Evolutionary conservation across 2,329 filamentous ascomycete genomes (phyloP), one percentile per base, ranked within the genome.

Genomic region (Claviceps sp.): DNA sequence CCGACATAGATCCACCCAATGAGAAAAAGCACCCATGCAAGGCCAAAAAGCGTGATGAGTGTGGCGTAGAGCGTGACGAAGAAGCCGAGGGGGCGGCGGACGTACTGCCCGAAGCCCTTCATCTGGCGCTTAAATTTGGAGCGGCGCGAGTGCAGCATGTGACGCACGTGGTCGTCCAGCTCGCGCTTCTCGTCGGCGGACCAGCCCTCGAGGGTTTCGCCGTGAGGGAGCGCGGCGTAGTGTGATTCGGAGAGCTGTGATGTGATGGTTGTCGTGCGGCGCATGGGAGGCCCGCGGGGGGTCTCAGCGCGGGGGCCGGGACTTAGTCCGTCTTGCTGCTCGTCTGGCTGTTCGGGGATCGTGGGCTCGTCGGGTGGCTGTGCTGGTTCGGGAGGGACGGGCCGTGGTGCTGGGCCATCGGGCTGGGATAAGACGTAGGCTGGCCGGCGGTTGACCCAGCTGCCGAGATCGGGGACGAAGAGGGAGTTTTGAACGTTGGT

Each of bases 401-500:
- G 50, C 29, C 49, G 49, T 36, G 52, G 13, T 36, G 20, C 4
- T 8, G 13, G 17, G 37, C 36, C 5, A 16, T 52, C 53, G 8
- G 45, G 44, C 16, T 76, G 75, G 5, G 82, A 82, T 7, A 93
- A 72, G 43, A 80, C 80, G 64, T 93, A 95, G 0, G 86, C 89
- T 1, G 88, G 87, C 54, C 83, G 76, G 47, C 88, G 78, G 61
- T 94, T 93, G 48, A 94, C 59, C 59, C 80, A 81, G 53, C 75
- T 72, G 42, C 88, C 88, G n/a, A 94, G 72, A 57, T 89, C 83
- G 0, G 88, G 88, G 2, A 94, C 72, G 66, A 94, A 94, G 9
- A 95, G 78, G 0, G 88, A 93, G 64, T 95, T 95, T 61, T 94
- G 88, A 20, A 95, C 83, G 60, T 95, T 95, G 44, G 86, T 94